phyloP scores from a whole-genome alignment of 768 basidiomycete species.

The Hericium coralloides region DNA sequence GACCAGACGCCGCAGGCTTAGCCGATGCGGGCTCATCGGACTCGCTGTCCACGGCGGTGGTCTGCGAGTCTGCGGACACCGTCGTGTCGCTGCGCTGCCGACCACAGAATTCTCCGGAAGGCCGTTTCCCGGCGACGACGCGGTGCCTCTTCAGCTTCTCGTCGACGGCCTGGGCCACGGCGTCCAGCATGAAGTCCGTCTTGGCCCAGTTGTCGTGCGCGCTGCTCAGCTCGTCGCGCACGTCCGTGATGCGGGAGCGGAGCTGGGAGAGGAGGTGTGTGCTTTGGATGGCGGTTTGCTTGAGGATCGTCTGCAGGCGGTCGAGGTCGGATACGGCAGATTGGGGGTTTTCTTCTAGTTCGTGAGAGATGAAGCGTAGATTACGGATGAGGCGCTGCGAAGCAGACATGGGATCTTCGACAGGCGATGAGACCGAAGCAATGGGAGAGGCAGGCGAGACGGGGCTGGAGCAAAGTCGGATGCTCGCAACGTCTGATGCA shows the following conservation, averaged over 20 bases:
- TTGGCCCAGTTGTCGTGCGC: conserved; percentile 37
- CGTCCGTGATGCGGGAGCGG: conserved; percentile 44
- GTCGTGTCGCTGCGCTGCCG: conserved; percentile 33
- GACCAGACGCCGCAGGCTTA: not conserved
- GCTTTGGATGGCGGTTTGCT: conserved; percentile 39
- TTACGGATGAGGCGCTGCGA: conserved; percentile 42
- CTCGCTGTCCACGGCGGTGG: conserved; percentile 35
- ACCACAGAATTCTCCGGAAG: conserved; percentile 8
- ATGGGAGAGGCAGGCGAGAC: conserved; percentile 1
- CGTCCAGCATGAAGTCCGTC: conserved; percentile 35
- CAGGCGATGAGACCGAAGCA: conserved; percentile 18
- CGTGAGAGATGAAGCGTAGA: conserved; percentile 41
- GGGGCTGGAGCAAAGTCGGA: not conserved
- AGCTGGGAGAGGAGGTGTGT: conserved; percentile 40
- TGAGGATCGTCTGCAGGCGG: conserved; percentile 36
- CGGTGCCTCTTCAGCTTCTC: conserved; percentile 32
- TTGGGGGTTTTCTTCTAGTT: conserved; percentile 14
- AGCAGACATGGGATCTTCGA: conserved; percentile 27
- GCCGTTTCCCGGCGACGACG: conserved; percentile 12
- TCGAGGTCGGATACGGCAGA: conserved; percentile 30
- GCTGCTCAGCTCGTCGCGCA: conserved; percentile 37
- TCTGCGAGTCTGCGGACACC: conserved; percentile 61
- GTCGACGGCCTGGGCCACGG: conserved; percentile 34
- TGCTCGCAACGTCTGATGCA: conserved; percentile 7
- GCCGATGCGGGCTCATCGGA: not conserved